Conservation (phyloP, 345 rosid species). For the Eucalyptus paniculata region DNA sequence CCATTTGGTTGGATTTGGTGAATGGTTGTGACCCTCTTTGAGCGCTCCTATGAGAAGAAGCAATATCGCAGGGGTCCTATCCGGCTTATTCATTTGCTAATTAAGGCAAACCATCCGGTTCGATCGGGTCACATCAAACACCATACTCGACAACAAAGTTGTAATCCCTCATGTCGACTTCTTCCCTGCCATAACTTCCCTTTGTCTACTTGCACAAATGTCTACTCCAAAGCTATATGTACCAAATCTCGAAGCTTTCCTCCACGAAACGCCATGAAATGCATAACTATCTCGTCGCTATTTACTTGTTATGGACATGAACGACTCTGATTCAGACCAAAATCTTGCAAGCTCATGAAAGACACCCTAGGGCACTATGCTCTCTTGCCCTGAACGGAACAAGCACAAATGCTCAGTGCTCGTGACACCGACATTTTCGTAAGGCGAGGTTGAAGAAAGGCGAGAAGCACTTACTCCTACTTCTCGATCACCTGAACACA, state of each 20-base stretch:
- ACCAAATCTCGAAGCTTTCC: too few relatives aligned
- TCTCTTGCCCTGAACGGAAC: not conserved
- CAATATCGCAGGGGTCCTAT: not conserved
- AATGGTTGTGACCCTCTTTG: not conserved
- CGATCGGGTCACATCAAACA: not conserved
- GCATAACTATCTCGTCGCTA: too few relatives aligned
- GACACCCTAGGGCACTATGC: too few relatives aligned
- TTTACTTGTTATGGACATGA: too few relatives aligned
- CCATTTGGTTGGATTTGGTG: not conserved
- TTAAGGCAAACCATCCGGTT: not conserved
- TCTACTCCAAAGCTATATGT: too few relatives aligned
- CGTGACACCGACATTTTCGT: not conserved
- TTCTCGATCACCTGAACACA: not conserved
- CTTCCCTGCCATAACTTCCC: not conserved
- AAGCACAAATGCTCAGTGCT: too few relatives aligned
- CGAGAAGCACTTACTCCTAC: not conserved
- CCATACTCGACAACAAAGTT: not conserved
- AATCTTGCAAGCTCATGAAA: too few relatives aligned
- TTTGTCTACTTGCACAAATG: too few relatives aligned
- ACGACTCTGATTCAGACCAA: too few relatives aligned
- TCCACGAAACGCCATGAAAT: too few relatives aligned
- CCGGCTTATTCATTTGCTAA: not conserved
- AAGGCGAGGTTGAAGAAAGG: not conserved
- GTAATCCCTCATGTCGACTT: not conserved
- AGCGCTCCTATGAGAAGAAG: not conserved